Percentiles rank a stretch among this genome's conserved stretches.
phyloP scores from a whole-genome alignment of 2,329 filamentous ascomycete genomes.

The Diaporthe sp. region DNA sequence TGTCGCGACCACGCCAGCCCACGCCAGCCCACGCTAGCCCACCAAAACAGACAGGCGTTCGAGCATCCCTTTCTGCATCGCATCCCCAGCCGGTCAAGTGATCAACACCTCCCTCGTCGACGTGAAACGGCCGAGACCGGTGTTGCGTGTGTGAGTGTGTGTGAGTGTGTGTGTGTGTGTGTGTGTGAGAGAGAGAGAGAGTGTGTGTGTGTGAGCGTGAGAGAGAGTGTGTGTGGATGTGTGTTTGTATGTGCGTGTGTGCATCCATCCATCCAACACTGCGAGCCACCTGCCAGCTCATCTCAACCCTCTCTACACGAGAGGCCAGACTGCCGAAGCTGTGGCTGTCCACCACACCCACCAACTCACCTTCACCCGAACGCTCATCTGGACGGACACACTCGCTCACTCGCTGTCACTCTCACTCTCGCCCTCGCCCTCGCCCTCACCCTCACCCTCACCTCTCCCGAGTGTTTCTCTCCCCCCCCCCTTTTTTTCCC shows the following conservation, averaged over 20 bases:
- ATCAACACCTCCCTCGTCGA: slow-evolving; percentile 13
- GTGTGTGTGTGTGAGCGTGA: not conserved
- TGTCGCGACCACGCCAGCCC: not conserved
- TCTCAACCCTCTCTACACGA: too few relatives aligned
- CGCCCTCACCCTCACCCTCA: not conserved
- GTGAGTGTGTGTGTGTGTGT: not conserved
- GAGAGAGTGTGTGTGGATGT: not conserved
- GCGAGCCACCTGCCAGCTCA: too few relatives aligned
- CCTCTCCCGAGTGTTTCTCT: not conserved
- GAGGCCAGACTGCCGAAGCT: too few relatives aligned
- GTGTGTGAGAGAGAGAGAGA: not conserved
- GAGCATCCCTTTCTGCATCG: not conserved
- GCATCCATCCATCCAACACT: not conserved
- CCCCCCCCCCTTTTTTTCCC: not conserved
- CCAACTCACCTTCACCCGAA: not conserved
- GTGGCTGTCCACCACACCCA: not conserved
- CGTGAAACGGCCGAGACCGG: slow-evolving; percentile 19
- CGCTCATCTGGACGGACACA: too few relatives aligned
- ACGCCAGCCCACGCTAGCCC: not conserved
- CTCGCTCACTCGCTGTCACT: not conserved
- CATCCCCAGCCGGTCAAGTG: slow-evolving; percentile 20
- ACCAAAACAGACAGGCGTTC: not conserved
- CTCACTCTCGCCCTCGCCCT: not conserved
- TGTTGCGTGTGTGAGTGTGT: not conserved
- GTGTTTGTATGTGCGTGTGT: not conserved